phyloP scores from a whole-genome alignment of 768 basidiomycete species.

The Trichaptum fuscoviolaceum region DNA sequence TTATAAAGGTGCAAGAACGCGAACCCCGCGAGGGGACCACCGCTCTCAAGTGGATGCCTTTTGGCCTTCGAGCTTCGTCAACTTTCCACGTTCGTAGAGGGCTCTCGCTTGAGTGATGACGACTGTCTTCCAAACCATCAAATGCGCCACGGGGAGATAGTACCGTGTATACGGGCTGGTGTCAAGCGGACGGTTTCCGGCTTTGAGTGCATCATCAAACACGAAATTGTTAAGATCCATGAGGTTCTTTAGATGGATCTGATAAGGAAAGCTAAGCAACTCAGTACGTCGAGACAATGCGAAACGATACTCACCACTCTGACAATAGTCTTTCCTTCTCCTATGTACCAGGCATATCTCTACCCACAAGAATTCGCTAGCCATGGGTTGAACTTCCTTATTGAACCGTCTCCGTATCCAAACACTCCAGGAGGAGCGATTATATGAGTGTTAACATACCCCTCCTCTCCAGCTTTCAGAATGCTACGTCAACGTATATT shows the following conservation, averaged over 20 bases:
- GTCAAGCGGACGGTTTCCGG: background rate
- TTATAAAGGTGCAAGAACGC: background rate
- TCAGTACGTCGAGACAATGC: background rate
- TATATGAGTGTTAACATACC: constrained; percentile 2
- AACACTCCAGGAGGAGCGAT: background rate
- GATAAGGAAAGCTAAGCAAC: background rate
- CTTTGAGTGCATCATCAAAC: background rate
- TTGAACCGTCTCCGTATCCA: background rate
- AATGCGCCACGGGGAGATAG: background rate
- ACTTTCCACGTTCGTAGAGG: background rate
- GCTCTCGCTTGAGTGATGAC: background rate
- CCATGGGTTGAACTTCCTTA: background rate
- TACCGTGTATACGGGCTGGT: background rate
- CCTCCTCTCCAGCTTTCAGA: constrained; percentile 3
- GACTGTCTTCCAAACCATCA: background rate
- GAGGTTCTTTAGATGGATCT: background rate
- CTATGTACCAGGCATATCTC: constrained; percentile 1
- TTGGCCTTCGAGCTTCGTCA: background rate
- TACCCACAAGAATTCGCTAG: background rate
- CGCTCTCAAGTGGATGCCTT: background rate
- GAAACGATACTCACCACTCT: background rate
- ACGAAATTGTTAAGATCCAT: background rate
- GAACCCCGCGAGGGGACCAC: background rate
- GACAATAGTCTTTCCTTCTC: background rate
- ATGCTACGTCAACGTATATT: background rate